Base-by-base conservation (phyloP, 306 rosid species). In the Prunus mira region DNA sequence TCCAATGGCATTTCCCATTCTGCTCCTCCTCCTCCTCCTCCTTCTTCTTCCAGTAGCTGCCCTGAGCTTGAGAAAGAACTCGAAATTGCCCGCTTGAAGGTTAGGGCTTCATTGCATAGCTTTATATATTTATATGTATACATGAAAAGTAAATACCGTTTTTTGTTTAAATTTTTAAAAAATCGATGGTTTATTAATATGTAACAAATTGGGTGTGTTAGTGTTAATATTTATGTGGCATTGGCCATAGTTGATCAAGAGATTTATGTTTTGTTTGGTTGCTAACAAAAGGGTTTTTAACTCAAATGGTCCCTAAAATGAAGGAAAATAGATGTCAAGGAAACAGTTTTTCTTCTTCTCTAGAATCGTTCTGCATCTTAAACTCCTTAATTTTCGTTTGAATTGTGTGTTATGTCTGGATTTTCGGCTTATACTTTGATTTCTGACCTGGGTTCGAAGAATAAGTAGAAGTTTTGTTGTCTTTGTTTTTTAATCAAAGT, bases 51-150 rank as follows among this genome's bases (percentile, higher is more conserved):
- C 22, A 69, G 12, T 50, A 38, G 9, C 81, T 41, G 22, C 68
- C 65, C 25, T 45, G 52, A 64, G 18, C 27, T 41, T 13, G 82
- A 83, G 32, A 86, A 81, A 30, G 89, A 92, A 32, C 78, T 75
- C 34, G 88, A 87, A 84, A 85, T 89, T 32, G 77, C 71, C 2
- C 85, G 82, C 27, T 85, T 93, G 24, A 88, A 93, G 97, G 98
- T 89, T 66, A 65, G 81, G 75, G 20, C 15, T 50, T 24, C 10
- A 11, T 76, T 71, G 72, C 68, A 6, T 52, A 47, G 1, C 1
- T 49, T 20, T 67, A 12, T 46, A 11, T 46, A 14, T 46, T 10
- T 15, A 20, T 38, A 38, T 38, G 43, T 38, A 38, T 38, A 38
- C 43, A 38, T 38, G 43, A 38, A 38, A 38, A 38, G 43, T 38